Evolutionary conservation across 305 asterid species (phyloP), one percentile per base, ranked within the genome.

Genomic region (Coffea humblotiana): DNA sequence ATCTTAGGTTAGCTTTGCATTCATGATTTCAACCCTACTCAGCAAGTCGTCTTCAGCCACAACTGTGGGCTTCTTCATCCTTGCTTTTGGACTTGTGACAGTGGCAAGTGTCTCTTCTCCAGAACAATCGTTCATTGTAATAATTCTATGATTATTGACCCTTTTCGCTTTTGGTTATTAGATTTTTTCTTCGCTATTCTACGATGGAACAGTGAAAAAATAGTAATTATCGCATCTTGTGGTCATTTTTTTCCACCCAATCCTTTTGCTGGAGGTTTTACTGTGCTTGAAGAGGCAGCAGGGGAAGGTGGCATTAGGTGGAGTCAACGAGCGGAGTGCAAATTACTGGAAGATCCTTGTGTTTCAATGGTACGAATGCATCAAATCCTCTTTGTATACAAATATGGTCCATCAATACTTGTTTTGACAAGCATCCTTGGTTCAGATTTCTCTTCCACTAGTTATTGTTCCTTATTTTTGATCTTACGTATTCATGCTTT

Each of bases 231-330:
- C 89, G 83, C 76, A 77, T 40, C 70, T 60, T 96, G 71, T 96
- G 97, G 97, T 92, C 99, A 32, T 72, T 92, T 43, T 43, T 96
- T 91, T 86, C 98, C 99, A 25, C 97, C 97, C 76, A 88, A 94
- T 92, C 97, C 92, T 81, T 87, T 96, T 81, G 91, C 97, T 60
- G 82, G 85, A 63, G 99, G 97, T 78, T 89, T 94, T 81, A 77
- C 72, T 77, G 85, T 88, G 84, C 95, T 92, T 85, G 91, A 94
- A 83, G 87, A 93, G 75, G 83, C 80, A 76, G 87, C 92, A 84
- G 89, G 90, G 79, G 89, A 84, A 83, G 96, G 88, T 47, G 96
- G 97, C 80, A 54, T 94, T 83, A 87, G 91, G 87, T 94, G 97
- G 98, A 90, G 72, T 27, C 88, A 92, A 71, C 89, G 94, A 85